Conservation (phyloP, 257 asterid genomes). For the Solanum microdontum region DNA sequence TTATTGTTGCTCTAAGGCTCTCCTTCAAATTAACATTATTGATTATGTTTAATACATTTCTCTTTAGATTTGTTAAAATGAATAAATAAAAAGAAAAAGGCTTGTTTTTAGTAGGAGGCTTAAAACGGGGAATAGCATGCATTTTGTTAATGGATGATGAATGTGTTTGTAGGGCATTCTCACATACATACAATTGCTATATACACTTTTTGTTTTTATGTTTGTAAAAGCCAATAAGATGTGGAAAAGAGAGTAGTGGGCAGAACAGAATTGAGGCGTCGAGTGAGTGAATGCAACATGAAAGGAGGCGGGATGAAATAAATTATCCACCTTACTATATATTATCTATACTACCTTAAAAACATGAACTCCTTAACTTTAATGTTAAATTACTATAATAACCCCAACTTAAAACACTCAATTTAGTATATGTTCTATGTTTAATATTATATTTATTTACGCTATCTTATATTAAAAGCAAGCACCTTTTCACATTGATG, state of each 20-base stretch:
- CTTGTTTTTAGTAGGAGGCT: background rate
- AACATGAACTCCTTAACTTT: too few relatives aligned
- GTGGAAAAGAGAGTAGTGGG: background rate
- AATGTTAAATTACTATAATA: too few relatives aligned
- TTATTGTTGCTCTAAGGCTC: background rate
- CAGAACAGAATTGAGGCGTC: background rate
- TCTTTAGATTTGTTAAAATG: background rate
- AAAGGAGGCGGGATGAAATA: background rate
- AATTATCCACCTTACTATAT: too few relatives aligned
- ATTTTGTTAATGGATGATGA: background rate
- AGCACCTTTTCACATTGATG: too few relatives aligned
- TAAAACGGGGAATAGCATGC: background rate
- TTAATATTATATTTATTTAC: too few relatives aligned
- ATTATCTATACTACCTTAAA: too few relatives aligned
- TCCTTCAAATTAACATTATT: too few relatives aligned
- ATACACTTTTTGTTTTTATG: background rate
- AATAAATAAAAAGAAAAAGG: background rate
- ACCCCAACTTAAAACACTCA: too few relatives aligned
- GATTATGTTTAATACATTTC: too few relatives aligned
- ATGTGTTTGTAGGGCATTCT: background rate
- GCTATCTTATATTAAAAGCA: too few relatives aligned
- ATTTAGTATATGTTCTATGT: too few relatives aligned
- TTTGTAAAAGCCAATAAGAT: background rate
- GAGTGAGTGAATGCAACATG: background rate
- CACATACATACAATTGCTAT: background rate